A percentile compares a stretch with the other conserved stretches of the same genome.
Evolutionary conservation across 345 rosid species (phyloP).

Genomic region (Linum lewisii): DNA sequence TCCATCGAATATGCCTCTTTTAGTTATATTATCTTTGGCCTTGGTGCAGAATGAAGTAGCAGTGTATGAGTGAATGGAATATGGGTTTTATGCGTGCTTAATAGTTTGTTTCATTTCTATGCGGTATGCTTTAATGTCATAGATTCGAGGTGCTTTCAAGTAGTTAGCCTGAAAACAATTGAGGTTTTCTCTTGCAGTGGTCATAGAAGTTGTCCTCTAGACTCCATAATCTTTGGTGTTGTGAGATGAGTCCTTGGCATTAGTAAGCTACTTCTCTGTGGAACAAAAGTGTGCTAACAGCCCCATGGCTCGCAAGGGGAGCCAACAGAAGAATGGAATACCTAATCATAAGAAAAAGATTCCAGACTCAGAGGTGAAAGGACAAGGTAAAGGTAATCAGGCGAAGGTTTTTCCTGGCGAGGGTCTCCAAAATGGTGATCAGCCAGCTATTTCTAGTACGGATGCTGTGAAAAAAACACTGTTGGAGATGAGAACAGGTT

Average conservation of each 20-base stretch:
- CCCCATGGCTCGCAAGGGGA: conserved; percentile 80
- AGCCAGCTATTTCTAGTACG: conserved; percentile 16
- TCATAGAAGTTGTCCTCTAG: not conserved
- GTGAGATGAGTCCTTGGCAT: not conserved
- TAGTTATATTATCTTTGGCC: no score
- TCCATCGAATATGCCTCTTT: no score
- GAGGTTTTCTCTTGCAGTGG: not conserved
- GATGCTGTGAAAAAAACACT: conserved; percentile 14
- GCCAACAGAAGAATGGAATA: conserved; percentile 66
- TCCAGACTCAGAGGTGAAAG: conserved; percentile 34
- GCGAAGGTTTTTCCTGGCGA: conserved; percentile 36
- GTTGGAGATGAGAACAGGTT: conserved; percentile 24
- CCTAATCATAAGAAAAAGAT: conserved; percentile 41
- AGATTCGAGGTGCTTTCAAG: not conserved
- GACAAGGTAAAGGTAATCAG: conserved; percentile 34
- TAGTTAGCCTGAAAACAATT: not conserved
- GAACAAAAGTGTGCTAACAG: not conserved
- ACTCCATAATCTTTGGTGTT: not conserved
- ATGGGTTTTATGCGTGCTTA: no score
- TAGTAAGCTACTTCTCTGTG: not conserved
- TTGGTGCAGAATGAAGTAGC: no score
- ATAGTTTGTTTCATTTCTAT: not conserved
- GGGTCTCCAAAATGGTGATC: conserved; percentile 35
- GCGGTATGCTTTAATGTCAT: not conserved
- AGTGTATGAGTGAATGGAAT: no score